Evolutionary conservation across 805 yeast species (phyloP).

Genomic region (Scheffersomyces coipomensis): DNA sequence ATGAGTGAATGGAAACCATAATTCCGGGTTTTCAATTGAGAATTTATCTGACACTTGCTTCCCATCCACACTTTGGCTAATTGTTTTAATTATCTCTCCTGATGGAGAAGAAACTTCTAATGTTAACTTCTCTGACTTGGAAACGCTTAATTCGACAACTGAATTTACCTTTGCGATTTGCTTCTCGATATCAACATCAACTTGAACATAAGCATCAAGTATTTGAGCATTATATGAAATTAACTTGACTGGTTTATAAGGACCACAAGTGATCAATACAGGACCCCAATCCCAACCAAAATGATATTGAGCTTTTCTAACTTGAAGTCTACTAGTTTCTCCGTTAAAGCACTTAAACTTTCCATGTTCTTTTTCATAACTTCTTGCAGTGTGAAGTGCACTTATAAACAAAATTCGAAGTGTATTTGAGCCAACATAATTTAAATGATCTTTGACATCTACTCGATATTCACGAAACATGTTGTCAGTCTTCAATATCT

Average conservation of each 20-base stretch:
- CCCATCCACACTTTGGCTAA: not conserved
- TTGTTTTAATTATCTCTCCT: conserved; percentile 6
- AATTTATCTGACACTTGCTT: conserved; percentile 1
- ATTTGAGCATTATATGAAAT: conserved; percentile 14
- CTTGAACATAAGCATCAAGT: conserved; percentile 14
- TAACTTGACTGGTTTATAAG: conserved; percentile 35
- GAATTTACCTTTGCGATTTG: conserved; percentile 10
- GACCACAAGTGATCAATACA: conserved; percentile 43
- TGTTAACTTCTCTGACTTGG: not conserved
- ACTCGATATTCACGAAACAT: conserved; percentile 40
- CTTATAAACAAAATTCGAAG: conserved; percentile 36
- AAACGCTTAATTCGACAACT: not conserved
- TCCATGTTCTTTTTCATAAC: conserved; percentile 28
- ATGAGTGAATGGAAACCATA: conserved; percentile 42
- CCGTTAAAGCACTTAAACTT: conserved; percentile 37
- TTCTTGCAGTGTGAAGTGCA: conserved; percentile 32
- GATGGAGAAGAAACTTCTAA: conserved; percentile 12
- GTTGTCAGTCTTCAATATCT: conserved; percentile 37
- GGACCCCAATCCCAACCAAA: conserved; percentile 65
- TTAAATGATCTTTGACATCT: conserved; percentile 17
- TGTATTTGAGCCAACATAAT: conserved; percentile 20
- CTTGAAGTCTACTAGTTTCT: conserved; percentile 41
- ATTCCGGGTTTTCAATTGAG: conserved; percentile 21
- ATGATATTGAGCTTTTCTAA: conserved; percentile 53
- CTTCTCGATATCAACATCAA: conserved; percentile 5